These are phyloP conservation scores for Sindora glabra DNA, from an alignment of 306 rosid species.

Conservation along the genomic window DNA sequence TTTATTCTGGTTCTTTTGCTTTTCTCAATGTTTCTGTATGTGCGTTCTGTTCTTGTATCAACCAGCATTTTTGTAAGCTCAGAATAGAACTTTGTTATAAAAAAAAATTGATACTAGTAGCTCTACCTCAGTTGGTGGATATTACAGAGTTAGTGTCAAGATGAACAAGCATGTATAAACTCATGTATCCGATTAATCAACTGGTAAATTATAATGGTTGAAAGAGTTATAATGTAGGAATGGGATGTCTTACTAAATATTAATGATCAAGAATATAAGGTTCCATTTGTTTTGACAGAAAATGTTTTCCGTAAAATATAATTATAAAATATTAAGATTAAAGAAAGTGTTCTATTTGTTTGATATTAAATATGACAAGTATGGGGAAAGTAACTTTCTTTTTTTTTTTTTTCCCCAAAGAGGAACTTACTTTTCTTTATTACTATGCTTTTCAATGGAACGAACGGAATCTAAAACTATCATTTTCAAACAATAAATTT, in stretches of 20 bases:
- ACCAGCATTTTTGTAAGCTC: neutral
- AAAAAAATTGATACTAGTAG: neutral
- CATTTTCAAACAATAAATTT: too few species aligned
- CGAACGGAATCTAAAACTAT: too few species aligned
- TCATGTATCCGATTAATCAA: too few species aligned
- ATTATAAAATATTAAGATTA: too few species aligned
- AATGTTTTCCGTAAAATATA: too few species aligned
- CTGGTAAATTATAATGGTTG: neutral
- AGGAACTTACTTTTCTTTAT: too few species aligned
- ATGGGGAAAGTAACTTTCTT: too few species aligned
- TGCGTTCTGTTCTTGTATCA: neutral
- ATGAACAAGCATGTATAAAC: neutral
- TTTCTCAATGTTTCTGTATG: neutral
- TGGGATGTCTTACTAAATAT: slow-evolving; percentile 4
- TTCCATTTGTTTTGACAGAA: too few species aligned
- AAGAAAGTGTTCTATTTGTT: too few species aligned
- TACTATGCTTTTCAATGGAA: too few species aligned
- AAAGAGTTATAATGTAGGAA: slow-evolving; percentile 2
- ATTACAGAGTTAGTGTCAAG: neutral
- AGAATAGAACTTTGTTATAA: neutral
- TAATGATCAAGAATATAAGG: neutral
- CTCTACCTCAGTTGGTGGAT: neutral
- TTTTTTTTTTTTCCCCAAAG: too few species aligned
- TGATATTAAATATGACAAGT: too few species aligned
- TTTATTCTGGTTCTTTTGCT: neutral